These are phyloP conservation scores for Chlamydomonas schloesseri DNA, from an alignment of 139 green algal species.

Conservation along the genomic window DNA sequence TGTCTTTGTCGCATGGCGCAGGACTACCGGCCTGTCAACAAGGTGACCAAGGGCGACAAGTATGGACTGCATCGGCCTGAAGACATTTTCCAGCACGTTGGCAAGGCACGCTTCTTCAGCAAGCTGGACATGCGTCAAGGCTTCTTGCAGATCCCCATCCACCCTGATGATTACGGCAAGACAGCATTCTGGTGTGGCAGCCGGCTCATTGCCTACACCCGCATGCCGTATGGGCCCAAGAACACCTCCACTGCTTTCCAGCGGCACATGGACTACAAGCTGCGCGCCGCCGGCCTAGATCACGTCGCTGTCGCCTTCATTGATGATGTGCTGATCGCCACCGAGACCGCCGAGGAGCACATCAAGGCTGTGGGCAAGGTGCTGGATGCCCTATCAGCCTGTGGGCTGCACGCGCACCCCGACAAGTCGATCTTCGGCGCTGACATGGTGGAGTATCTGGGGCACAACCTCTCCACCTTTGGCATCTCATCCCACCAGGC, in stretches of 20 bases:
- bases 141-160: too few relatives aligned
- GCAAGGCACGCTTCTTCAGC: constrained; percentile 47
- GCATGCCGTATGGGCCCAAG: constrained; percentile 20
- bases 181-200: too few relatives aligned
- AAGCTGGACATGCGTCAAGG: constrained; percentile 5
- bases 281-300: constrained; percentile 16
- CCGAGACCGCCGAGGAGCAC: too few relatives aligned
- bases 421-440: not conserved
- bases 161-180: too few relatives aligned
- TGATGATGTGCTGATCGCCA: constrained; percentile 33
- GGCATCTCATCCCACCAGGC: too few relatives aligned
- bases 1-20: not conserved
- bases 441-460: too few relatives aligned
- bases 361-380: constrained; percentile 60
- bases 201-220: too few relatives aligned
- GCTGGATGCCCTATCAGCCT: constrained; percentile 6
- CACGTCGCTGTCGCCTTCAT: too few relatives aligned
- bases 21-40: constrained; percentile 31
- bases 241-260: constrained; percentile 18
- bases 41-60: not conserved
- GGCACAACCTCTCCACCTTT: too few relatives aligned
- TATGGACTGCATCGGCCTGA: constrained; percentile 18
- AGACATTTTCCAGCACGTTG: constrained; percentile 12
- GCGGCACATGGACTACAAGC: constrained; percentile 40
- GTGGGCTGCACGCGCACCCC: constrained; percentile 14